Evolutionary conservation across 1,284 basidiomycete species (phyloP).

Genomic region (Ceratobasidium papillatum): DNA sequence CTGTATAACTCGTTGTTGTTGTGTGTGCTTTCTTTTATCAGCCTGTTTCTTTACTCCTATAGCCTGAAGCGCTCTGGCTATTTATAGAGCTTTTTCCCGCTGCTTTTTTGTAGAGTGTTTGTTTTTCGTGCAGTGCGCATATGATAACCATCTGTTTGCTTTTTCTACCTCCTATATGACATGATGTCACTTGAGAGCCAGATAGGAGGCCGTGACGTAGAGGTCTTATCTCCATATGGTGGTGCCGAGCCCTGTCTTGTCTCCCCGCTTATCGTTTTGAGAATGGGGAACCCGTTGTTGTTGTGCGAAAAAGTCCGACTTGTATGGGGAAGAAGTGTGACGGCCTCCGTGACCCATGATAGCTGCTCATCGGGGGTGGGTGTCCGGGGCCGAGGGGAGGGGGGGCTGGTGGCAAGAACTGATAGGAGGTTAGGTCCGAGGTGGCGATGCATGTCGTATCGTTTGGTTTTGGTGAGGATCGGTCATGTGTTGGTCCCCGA

Average conservation of each 20-base stretch:
- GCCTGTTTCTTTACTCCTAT: neutral
- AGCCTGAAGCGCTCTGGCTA: slow-evolving; percentile 35
- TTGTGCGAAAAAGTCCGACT: neutral
- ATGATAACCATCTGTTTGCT: neutral
- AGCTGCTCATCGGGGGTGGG: neutral
- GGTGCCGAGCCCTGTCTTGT: neutral
- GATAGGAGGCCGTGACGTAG: neutral
- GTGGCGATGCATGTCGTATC: neutral
- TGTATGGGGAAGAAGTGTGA: neutral
- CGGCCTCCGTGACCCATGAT: too few relatives aligned
- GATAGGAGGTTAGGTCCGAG: slow-evolving; percentile 7
- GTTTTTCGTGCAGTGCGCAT: slow-evolving; percentile 3
- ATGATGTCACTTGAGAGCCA: neutral
- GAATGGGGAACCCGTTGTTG: neutral
- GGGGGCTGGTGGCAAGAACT: neutral
- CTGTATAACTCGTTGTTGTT: slow-evolving; percentile 1
- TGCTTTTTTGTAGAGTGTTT: neutral
- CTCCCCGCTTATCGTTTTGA: neutral
- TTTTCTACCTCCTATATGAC: neutral
- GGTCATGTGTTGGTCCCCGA: neutral
- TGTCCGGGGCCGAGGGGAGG: neutral
- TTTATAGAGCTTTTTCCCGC: slow-evolving; percentile 12
- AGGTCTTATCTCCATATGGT: slow-evolving; percentile 3
- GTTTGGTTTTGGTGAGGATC: neutral
- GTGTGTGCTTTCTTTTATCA: neutral